Evolutionary conservation across 148 eudicot species (phyloP).

Genomic region (Spergularia bocconei): DNA sequence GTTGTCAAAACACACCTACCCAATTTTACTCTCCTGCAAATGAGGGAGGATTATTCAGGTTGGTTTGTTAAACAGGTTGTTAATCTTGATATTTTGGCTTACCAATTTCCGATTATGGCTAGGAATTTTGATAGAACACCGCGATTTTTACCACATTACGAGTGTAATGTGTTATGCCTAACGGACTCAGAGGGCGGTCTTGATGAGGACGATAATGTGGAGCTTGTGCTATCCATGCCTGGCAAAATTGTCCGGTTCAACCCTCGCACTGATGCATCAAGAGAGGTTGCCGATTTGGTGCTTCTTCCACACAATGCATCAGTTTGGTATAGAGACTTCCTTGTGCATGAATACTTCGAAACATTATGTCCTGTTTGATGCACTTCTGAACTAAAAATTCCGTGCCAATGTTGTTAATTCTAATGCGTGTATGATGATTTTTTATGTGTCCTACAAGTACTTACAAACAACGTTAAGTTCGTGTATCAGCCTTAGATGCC

Average conservation of each 20-base stretch:
- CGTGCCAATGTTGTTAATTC: too few relatives aligned
- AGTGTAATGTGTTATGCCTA: conserved; percentile 20
- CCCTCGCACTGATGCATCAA: conserved; percentile 11
- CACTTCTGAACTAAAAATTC: not conserved
- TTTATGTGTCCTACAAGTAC: too few relatives aligned
- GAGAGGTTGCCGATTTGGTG: conserved; percentile 13
- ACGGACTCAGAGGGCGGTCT: not conserved
- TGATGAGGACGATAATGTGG: not conserved
- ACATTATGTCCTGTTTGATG: conserved; percentile 25
- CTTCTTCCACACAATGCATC: conserved; percentile 16
- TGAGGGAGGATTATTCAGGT: conserved; percentile 27
- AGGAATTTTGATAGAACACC: conserved; percentile 14
- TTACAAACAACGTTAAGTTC: too few relatives aligned
- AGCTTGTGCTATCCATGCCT: conserved; percentile 20
- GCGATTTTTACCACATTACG: conserved; percentile 16
- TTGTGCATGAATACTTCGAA: conserved; percentile 19
- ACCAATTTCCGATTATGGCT: not conserved
- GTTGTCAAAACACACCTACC: conserved; percentile 14
- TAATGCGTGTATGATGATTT: too few relatives aligned
- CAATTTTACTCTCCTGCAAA: conserved; percentile 13
- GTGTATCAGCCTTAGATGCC: too few relatives aligned
- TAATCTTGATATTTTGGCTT: conserved; percentile 19
- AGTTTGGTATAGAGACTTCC: conserved; percentile 24
- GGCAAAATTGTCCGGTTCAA: conserved; percentile 22
- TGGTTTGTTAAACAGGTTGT: conserved; percentile 16